Evolutionary conservation across 2,329 filamentous ascomycete species (phyloP), one percentile per base, ranked within the genome.

Genomic region (Alternaria sp.): DNA sequence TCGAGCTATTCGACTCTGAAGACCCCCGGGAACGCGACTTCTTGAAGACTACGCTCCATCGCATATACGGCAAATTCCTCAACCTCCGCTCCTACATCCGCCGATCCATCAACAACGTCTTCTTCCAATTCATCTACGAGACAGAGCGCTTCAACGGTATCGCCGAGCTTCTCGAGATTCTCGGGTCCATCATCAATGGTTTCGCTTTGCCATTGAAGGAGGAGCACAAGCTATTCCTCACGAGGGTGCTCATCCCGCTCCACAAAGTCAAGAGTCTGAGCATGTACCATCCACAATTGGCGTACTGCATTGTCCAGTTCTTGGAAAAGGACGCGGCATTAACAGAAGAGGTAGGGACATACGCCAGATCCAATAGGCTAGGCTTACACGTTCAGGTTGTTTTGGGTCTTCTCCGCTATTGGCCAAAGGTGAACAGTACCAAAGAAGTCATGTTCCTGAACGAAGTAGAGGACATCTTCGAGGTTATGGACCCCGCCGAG

Each of bases 381-480:
- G 21, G 64, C 70, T 75, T 69, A 71, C 54, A 54, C 56, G 44
- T 61, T 15, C 67, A 94, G 92, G 94, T 98, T 66, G 96, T 99
- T 53, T 89, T 98, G 69, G 96, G 96, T 49, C 86, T 99, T 60
- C 86, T 99, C 67, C 91, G 96, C 71, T 99, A 97, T 81, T 99
- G 96, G 96, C 96, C 96, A 51, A 99, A 99, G 85, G 93, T 97
- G 74, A 99, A 99, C 83, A 98, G 96, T 82, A 99, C 96, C 57
- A 99, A 99, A 82, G 96, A 99, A 82, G 96, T 99, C 77, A 99
- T 99, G 96, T 99, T 96, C 83, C 85, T 99, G 73, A 99, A 99
- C 75, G 96, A 99, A 81, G 95, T 99, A 33, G 96, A 99, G 80
- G 96, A 99, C 78, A 99, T 99, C 67, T 99, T 99, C 78, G 96